Evolutionary conservation across 306 rosid genomes (phyloP), one percentile per base, ranked within the genome.

Genomic region (Casuarina cunninghamiana): DNA sequence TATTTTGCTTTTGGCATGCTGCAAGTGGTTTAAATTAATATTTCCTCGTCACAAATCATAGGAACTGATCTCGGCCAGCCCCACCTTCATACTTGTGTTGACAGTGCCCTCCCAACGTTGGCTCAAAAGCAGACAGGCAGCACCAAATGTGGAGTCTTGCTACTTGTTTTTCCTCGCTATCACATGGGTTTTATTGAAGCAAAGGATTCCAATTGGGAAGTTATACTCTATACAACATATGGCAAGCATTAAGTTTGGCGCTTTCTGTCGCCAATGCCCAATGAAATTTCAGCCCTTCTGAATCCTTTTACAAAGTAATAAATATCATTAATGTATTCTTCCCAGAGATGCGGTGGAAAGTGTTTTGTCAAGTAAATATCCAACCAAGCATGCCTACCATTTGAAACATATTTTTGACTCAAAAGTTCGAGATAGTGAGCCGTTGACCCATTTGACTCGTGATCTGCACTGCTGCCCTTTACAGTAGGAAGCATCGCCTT

Each of bases 1-100:
- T 60, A 73, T 83, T 80, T 80, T 85, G 69, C 69, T 80, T 74
- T 76, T 80, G 60, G 77, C 50, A 66, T 39, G 71, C 41, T 6
- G 48, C 48, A 16, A 39, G 32, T 66, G 12, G 41, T 17, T 41
- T 66, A 16, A 6, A 41, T 17, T 45, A 16, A 65, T 21, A 41
- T 15, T 42, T 66, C 38, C 42, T 66, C 49, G 17, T 41, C 71
- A 16, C 71, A 41, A 66, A 66, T 39, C 71, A 66, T 66, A 6
- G 13, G 71, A 45, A 66, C 21, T 16, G 49, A 66, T 17, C 35
- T 17, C 50, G 35, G 32, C 48, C 71, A 41, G 63, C 13, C 50
- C 71, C 12, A 17, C 50, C 50, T 15, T 11, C 50, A 46, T 19
- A 19, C 16, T 19, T 58, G 65, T 58, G 65, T 39, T 58, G 5